Percentiles rank a stretch among this genome's conserved stretches.
These are phyloP conservation scores for Cystobasidiopsis lactophilus DNA, from an alignment of 768 basidiomycete species.

Conservation along the genomic window DNA sequence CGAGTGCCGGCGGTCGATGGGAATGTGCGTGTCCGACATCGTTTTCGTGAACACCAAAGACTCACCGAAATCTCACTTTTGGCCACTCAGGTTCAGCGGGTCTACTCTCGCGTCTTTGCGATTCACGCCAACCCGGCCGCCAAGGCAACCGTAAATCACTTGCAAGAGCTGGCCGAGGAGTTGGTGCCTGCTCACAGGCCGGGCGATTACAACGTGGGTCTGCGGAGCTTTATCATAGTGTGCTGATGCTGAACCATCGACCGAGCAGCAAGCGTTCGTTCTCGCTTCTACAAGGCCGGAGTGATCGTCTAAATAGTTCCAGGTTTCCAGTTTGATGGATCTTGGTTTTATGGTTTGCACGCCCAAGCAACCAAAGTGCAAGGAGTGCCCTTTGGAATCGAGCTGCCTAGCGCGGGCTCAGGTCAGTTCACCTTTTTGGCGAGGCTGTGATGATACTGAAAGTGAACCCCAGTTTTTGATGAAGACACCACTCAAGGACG, in stretches of 20 bases:
- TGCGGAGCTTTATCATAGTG: neutral
- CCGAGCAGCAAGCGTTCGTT: constrained; percentile 13
- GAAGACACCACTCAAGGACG: too few species aligned
- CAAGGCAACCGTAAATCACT: constrained; percentile 48
- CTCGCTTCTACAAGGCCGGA: neutral
- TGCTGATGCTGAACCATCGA: constrained; percentile 5
- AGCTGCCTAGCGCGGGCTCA: constrained; percentile 46
- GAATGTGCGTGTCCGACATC: too few species aligned
- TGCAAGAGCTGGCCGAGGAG: constrained; percentile 57
- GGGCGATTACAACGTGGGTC: constrained; percentile 24
- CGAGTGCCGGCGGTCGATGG: constrained; percentile 56
- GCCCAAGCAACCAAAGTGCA: constrained; percentile 54
- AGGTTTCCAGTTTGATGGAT: constrained; percentile 67
- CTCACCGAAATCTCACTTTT: neutral
- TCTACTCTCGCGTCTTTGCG: constrained; percentile 63
- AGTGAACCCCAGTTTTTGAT: too few species aligned
- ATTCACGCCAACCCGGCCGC: constrained; percentile 60
- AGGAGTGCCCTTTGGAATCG: constrained; percentile 42
- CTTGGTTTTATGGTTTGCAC: constrained; percentile 80
- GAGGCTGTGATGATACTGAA: too few species aligned
- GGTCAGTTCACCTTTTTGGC: too few species aligned
- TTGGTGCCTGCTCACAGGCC: constrained; percentile 43
- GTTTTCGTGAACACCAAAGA: neutral
- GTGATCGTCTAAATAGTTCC: neutral
- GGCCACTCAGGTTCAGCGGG: constrained; percentile 29